Percentiles rank a stretch among this genome's conserved stretches.
phyloP scores from a whole-genome alignment of 2,329 filamentous ascomycete genomes.

The Cadophora malorum region DNA sequence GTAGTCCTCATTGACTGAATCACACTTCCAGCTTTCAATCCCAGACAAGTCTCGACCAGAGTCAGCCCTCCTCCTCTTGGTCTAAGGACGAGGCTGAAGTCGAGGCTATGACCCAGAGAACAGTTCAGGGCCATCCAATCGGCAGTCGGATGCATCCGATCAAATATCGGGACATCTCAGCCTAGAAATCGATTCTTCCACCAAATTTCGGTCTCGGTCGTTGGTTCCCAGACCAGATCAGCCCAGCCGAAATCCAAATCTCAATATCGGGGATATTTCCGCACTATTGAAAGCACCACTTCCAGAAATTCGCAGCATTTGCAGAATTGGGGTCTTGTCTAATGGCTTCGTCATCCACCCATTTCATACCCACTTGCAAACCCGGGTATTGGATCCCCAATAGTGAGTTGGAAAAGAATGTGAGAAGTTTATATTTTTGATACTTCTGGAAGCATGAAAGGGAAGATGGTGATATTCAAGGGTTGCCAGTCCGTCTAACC shows the following conservation, averaged over 20 bases:
- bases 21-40: no score
- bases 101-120: no score
- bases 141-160: no score
- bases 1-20: no score
- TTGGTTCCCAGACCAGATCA: neutral
- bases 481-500: neutral
- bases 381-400: neutral
- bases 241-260: neutral
- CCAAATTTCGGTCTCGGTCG: neutral
- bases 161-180: no score
- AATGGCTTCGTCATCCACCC: neutral
- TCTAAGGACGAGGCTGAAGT: no score
- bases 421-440: neutral
- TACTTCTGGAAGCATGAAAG: neutral
- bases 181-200: no score
- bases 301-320: neutral
- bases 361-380: neutral
- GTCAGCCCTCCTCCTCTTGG: no score
- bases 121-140: no score
- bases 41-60: no score
- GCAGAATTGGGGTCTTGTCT: neutral
- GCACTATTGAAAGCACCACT: conserved; percentile 1
- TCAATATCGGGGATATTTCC: conserved; percentile 8
- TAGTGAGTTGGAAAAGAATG: neutral
- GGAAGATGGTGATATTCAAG: neutral